These are phyloP conservation scores for Puya raimondii DNA, from an alignment of 176 grass and related monocot species.

Conservation along the genomic window DNA sequence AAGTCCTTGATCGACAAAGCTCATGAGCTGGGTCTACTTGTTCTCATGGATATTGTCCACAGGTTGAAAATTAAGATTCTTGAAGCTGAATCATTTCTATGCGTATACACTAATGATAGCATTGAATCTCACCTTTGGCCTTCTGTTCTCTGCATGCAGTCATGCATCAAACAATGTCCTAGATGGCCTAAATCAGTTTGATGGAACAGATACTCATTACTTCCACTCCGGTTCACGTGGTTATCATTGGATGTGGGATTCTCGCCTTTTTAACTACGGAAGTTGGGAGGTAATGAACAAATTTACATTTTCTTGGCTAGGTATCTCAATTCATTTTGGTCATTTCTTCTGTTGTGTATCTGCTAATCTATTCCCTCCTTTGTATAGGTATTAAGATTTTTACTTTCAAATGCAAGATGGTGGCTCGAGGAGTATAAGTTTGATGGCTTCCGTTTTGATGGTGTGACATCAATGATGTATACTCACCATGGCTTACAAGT, in stretches of 20 bases:
- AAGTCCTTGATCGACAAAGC: conserved; percentile 97
- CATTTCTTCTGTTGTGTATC: conserved; percentile 14
- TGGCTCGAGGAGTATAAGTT: conserved; percentile 96
- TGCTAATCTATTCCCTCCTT: conserved; percentile 15
- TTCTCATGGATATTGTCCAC: conserved; percentile 99
- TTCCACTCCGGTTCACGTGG: conserved; percentile 66
- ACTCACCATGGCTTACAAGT: conserved; percentile 86
- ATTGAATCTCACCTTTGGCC: conserved; percentile 14
- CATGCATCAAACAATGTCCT: conserved; percentile 80
- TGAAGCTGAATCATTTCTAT: not conserved
- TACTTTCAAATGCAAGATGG: conserved; percentile 94
- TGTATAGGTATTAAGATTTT: conserved; percentile 66
- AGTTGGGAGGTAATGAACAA: conserved; percentile 57
- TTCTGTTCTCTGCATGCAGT: conserved; percentile 28
- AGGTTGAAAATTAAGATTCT: conserved; percentile 41
- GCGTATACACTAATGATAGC: no score
- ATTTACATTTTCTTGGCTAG: not conserved
- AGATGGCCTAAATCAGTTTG: conserved; percentile 84
- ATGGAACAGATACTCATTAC: conserved; percentile 89
- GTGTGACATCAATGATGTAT: conserved; percentile 97
- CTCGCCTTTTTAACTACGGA: conserved; percentile 83
- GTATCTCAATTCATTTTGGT: conserved; percentile 13
- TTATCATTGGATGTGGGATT: conserved; percentile 98
- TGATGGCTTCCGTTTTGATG: conserved; percentile 90
- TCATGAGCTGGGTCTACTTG: conserved; percentile 83